Base-by-base conservation (phyloP, 176 grass and related monocot genomes). In the Oryza meyeriana region DNA sequence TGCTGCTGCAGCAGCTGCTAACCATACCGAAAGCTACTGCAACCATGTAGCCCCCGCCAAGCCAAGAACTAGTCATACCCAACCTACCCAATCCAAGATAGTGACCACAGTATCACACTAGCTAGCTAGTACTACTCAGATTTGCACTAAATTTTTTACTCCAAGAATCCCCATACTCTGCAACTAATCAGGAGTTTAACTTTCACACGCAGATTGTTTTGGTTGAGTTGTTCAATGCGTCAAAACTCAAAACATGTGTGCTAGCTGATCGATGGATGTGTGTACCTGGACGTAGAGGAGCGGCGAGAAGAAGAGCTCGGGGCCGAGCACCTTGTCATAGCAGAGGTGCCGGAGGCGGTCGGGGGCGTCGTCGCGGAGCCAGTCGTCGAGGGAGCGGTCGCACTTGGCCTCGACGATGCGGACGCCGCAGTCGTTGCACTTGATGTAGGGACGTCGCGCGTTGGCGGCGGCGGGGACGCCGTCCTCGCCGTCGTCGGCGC, bases 391-490 rank as follows among this genome's bases (percentile, higher is more conserved):
- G 7, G 33, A 63, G 30, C 74, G 42, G 57, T 77, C 59, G 69
- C 97, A 99, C 58, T 27, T 87, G 20, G 89, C 91, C 87, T 99
- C 97, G 2, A 99, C 38, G 75, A 99, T 96, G 77, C 93, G 90
- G 8, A 99, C 91, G 61, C 97, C 97, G 41, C 85, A 99, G 84
- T 99, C 97, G 33, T 99, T 99, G 76, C 91, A 97, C 85, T 94
- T 97, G 72, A 97, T 84, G 78, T 87, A 91, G 0, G 92, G 92
- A 7, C 87, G 61, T 3, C 82, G 79, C 10, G 65, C 55, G 12
- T 6, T 34, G 4, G 1, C 42, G 41, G 25, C 22, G 22, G 2
- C 84, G 20, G 17, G 78, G 27, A 30, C 76, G n/a, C 20, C 65
- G 34, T 17, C 88, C 3, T 58, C 89, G 57, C 20, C 65, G 34